Percentiles rank a stretch among this genome's conserved stretches.
phyloP scores from a whole-genome alignment of 2,329 filamentous ascomycete species.

The Dactylellina haptotyla region DNA sequence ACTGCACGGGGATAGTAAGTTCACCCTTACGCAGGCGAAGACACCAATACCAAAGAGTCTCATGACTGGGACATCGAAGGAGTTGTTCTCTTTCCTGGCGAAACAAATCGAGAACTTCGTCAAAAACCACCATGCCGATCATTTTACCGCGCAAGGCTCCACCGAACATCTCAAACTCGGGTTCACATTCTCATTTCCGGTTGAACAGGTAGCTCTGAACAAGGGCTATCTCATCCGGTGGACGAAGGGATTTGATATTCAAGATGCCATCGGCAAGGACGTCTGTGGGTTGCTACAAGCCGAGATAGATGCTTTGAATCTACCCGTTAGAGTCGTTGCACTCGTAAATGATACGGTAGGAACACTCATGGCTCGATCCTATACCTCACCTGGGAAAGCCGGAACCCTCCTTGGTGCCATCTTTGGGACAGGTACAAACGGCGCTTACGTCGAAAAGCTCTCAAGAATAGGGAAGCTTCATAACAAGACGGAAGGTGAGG shows the following conservation, averaged over 20 bases:
- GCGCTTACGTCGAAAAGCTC: slow-evolving; percentile 94
- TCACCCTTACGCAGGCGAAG: slow-evolving; percentile 92
- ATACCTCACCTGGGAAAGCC: slow-evolving; percentile 87
- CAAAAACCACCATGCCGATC: slow-evolving; percentile 84
- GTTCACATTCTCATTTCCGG: slow-evolving; percentile 99
- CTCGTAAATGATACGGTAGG: slow-evolving; percentile 98
- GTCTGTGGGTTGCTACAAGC: slow-evolving; percentile 88
- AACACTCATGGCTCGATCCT: slow-evolving; percentile 96
- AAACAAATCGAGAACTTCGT: slow-evolving; percentile 92
- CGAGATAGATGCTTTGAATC: slow-evolving; percentile 84
- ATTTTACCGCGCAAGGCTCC: slow-evolving; percentile 71
- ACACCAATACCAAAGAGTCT: slow-evolving; percentile 87
- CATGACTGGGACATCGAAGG: slow-evolving; percentile 86
- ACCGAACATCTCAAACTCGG: slow-evolving; percentile 74
- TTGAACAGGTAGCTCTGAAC: slow-evolving; percentile 93
- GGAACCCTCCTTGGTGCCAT: slow-evolving; percentile 92
- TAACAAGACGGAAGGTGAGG: slow-evolving; percentile 65
- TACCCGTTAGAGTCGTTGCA: slow-evolving; percentile 93
- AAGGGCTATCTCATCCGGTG: slow-evolving; percentile 92
- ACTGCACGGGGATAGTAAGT: slow-evolving; percentile 92
- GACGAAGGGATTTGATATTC: slow-evolving; percentile 98
- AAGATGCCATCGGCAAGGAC: slow-evolving; percentile 92
- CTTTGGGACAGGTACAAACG: slow-evolving; percentile 97
- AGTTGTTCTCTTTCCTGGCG: slow-evolving; percentile 91
- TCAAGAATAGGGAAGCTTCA: slow-evolving; percentile 78